phyloP scores from a whole-genome alignment of 225 moss, liverwort and hornwort genomes.

The Physcomitrellopsis africana region DNA sequence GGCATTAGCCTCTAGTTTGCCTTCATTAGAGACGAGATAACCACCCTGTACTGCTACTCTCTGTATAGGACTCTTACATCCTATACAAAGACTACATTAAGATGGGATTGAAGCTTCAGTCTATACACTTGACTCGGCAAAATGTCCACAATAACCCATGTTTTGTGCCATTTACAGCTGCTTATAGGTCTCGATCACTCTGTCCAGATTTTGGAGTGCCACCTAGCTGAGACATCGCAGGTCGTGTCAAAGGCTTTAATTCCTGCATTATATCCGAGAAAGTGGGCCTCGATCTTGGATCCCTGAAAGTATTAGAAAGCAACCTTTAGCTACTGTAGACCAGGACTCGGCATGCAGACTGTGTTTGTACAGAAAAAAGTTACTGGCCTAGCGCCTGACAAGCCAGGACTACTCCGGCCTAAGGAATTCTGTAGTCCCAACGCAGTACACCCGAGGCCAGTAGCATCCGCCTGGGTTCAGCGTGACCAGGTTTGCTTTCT shows the following conservation, averaged over 20 bases:
- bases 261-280: slow-evolving; percentile 68
- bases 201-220: slow-evolving; percentile 23
- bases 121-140: slow-evolving; percentile 32
- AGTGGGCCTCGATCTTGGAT: slow-evolving; percentile 61
- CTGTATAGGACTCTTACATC: slow-evolving; percentile 21
- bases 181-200: slow-evolving; percentile 30
- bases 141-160: slow-evolving; percentile 18
- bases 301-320: slow-evolving; percentile 36
- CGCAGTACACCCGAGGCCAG: too few species aligned
- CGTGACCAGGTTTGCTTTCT: too few species aligned
- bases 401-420: too few species aligned
- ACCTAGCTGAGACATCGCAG: slow-evolving; percentile 42
- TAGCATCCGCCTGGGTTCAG: too few species aligned
- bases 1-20: slow-evolving; percentile 43
- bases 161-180: background rate
- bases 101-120: slow-evolving; percentile 6
- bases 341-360: background rate
- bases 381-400: background rate
- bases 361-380: background rate
- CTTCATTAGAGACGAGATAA: slow-evolving; percentile 26
- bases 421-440: too few species aligned
- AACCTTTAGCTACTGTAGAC: background rate
- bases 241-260: slow-evolving; percentile 63
- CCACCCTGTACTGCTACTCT: background rate
- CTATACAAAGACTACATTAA: slow-evolving; percentile 7